phyloP scores from a whole-genome alignment of 495 filamentous ascomycete species.

The Aspergillus conjunctus region DNA sequence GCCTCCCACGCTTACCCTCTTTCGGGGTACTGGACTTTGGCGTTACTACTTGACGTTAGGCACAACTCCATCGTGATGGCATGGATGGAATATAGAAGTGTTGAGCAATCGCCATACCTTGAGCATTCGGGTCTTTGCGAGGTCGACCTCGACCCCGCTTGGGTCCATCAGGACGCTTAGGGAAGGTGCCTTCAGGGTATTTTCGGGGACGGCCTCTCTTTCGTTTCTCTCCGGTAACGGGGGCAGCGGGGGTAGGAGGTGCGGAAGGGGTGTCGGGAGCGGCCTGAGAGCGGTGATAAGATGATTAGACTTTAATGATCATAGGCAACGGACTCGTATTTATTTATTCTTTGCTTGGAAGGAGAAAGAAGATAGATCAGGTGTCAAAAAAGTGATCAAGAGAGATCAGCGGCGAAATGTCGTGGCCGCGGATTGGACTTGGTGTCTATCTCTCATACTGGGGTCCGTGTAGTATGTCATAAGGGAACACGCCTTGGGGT shows the following conservation, averaged over 20 bases:
- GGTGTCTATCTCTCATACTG: no score
- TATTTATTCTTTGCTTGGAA: not conserved
- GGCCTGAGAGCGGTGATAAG: conserved; percentile 6
- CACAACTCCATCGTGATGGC: not conserved
- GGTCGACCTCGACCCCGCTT: conserved; percentile 48
- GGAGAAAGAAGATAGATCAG: not conserved
- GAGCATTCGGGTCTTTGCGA: conserved; percentile 31
- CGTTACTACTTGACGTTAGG: conserved; percentile 15
- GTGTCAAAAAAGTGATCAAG: not conserved
- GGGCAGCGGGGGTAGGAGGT: conserved; percentile 16
- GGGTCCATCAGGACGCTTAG: conserved; percentile 31
- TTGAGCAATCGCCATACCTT: conserved; percentile 12
- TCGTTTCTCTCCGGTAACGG: conserved; percentile 40
- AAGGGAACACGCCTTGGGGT: not conserved
- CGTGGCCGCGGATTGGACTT: not conserved
- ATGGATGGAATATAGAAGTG: not conserved
- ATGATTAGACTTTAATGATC: not conserved
- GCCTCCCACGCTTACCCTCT: conserved; percentile 28
- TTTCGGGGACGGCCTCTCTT: conserved; percentile 46
- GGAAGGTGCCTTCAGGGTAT: conserved; percentile 29
- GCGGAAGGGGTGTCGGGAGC: conserved; percentile 13
- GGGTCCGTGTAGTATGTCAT: not conserved
- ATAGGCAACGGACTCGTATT: not conserved
- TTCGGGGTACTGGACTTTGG: conserved; percentile 26
- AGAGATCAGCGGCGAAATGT: not conserved